phyloP scores from a whole-genome alignment of 768 basidiomycete genomes.

The Pleurotus citrinopileatus region DNA sequence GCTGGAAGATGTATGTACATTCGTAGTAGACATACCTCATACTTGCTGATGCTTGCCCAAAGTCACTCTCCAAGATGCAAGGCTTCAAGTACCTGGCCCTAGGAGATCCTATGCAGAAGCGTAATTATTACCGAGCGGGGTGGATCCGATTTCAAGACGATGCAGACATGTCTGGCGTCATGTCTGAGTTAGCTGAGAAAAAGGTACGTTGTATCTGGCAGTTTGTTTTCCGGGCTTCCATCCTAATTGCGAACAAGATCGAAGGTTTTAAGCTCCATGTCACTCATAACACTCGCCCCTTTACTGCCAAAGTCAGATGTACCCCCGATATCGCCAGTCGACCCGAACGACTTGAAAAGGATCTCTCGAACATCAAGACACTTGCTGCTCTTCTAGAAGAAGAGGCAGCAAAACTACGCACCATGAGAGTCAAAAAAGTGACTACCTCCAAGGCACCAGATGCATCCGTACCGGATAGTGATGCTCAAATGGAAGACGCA shows the following conservation, averaged over 20 bases:
- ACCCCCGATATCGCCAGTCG: slow-evolving; percentile 81
- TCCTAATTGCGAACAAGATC: slow-evolving; percentile 50
- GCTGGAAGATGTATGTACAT: slow-evolving; percentile 74
- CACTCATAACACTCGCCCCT: slow-evolving; percentile 75
- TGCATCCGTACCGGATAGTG: slow-evolving; percentile 27
- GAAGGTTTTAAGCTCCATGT: slow-evolving; percentile 94
- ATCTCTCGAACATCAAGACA: slow-evolving; percentile 70
- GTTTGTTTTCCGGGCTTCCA: slow-evolving; percentile 2
- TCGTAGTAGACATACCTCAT: not conserved
- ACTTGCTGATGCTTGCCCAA: slow-evolving; percentile 4
- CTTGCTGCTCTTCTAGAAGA: slow-evolving; percentile 77
- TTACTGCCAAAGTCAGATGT: slow-evolving; percentile 73
- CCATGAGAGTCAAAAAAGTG: slow-evolving; percentile 29
- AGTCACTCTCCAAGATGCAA: slow-evolving; percentile 76
- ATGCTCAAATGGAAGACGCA: slow-evolving; percentile 26
- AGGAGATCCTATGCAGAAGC: slow-evolving; percentile 89
- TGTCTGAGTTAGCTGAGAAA: slow-evolving; percentile 75
- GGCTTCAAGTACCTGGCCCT: slow-evolving; percentile 89
- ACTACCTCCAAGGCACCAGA: slow-evolving; percentile 20
- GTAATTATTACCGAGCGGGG: slow-evolving; percentile 91
- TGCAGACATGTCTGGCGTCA: slow-evolving; percentile 73
- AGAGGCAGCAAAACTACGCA: slow-evolving; percentile 55
- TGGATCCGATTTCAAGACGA: slow-evolving; percentile 89
- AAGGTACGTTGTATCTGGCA: slow-evolving; percentile 53
- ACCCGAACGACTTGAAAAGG: slow-evolving; percentile 78